A percentile compares a stretch with the other conserved stretches of the same genome.
phyloP scores from a whole-genome alignment of 768 basidiomycete genomes.

The Lactarius psammicola region DNA sequence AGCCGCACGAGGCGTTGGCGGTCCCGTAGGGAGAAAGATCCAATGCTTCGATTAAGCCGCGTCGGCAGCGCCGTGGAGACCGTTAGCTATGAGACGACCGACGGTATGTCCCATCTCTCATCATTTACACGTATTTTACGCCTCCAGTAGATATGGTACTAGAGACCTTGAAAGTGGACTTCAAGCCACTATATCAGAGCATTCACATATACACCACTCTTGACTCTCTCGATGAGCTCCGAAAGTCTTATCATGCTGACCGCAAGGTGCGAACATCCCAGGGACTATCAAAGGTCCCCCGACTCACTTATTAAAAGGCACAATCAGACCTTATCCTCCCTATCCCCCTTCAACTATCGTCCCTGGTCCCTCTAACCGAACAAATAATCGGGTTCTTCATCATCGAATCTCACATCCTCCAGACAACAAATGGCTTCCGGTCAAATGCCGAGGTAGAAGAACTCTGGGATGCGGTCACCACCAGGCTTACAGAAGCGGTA shows the following conservation, averaged over 20 bases:
- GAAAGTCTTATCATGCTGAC: slow-evolving; percentile 94
- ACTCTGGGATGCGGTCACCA: slow-evolving; percentile 86
- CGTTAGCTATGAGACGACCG: slow-evolving; percentile 90
- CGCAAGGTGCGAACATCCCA: slow-evolving; percentile 61
- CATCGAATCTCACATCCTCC: slow-evolving; percentile 88
- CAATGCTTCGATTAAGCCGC: slow-evolving; percentile 67
- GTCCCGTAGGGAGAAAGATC: slow-evolving; percentile 78
- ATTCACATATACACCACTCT: slow-evolving; percentile 95
- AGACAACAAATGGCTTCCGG: slow-evolving; percentile 87
- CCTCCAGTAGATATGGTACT: slow-evolving; percentile 72
- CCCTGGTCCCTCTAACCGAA: slow-evolving; percentile 76
- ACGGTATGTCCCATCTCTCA: slow-evolving; percentile 59
- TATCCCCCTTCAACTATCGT: slow-evolving; percentile 58
- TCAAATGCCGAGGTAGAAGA: slow-evolving; percentile 89
- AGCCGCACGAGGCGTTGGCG: slow-evolving; percentile 79
- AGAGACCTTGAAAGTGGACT: slow-evolving; percentile 85
- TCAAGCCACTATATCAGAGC: slow-evolving; percentile 93
- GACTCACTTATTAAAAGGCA: slow-evolving; percentile 51
- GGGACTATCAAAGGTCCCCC: background rate
- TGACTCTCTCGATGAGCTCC: slow-evolving; percentile 86
- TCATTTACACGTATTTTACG: slow-evolving; percentile 1
- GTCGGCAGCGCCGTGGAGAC: slow-evolving; percentile 92
- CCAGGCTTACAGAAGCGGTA: slow-evolving; percentile 69
- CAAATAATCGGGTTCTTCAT: slow-evolving; percentile 98
- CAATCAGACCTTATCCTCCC: slow-evolving; percentile 97